Percentiles rank a stretch among this genome's conserved stretches.
Conservation (phyloP, 2,329 filamentous ascomycete genomes). For the Trichoderma endophyticum region DNA sequence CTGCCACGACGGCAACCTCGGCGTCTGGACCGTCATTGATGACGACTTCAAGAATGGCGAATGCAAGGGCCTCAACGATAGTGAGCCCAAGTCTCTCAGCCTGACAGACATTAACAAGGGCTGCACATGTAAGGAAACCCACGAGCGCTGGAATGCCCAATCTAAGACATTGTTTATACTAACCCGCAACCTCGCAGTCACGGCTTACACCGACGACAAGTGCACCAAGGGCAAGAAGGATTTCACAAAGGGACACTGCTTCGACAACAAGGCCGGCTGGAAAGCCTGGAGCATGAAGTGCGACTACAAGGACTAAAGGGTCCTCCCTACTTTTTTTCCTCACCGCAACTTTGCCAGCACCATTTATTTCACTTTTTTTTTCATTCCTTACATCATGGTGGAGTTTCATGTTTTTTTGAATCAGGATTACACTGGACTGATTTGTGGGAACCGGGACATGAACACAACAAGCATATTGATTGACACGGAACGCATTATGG, state of each 20-base stretch:
- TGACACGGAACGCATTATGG: slow-evolving; percentile 3
- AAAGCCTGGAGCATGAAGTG: slow-evolving; percentile 20
- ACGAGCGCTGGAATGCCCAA: background rate
- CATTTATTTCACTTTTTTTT: background rate
- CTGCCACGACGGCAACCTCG: slow-evolving; percentile 24
- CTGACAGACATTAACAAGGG: slow-evolving; percentile 20
- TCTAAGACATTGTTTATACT: background rate
- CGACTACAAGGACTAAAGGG: slow-evolving; percentile 16
- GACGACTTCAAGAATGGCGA: slow-evolving; percentile 22
- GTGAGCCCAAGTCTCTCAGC: slow-evolving; percentile 20
- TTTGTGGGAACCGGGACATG: background rate
- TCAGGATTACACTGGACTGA: background rate
- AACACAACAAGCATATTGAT: background rate
- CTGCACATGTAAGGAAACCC: slow-evolving; percentile 22
- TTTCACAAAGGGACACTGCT: slow-evolving; percentile 6
- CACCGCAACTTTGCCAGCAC: background rate
- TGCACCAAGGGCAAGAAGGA: slow-evolving; percentile 13
- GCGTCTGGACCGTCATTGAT: slow-evolving; percentile 28
- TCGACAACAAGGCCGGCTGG: background rate
- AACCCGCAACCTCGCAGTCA: slow-evolving; percentile 16
- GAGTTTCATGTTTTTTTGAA: background rate
- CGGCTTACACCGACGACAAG: slow-evolving; percentile 16
- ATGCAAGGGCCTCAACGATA: slow-evolving; percentile 23
- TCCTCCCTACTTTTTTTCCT: background rate
- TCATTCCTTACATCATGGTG: background rate